Percentiles rank a stretch among this genome's conserved stretches.
These are phyloP conservation scores for Aspergillus bertholletiae DNA, from an alignment of 495 filamentous ascomycete genomes.

Conservation along the genomic window DNA sequence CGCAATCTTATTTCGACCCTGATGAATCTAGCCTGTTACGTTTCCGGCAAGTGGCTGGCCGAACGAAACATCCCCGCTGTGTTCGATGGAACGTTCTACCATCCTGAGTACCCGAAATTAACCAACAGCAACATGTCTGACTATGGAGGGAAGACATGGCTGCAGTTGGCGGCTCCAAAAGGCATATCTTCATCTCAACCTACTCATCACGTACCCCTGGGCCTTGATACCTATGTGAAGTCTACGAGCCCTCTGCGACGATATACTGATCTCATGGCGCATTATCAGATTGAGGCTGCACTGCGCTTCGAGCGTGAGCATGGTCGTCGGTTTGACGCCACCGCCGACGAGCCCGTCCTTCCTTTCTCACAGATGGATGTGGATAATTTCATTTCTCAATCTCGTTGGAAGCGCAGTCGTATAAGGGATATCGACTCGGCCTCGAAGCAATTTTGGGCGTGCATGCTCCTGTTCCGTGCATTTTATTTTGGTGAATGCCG, in stretches of 20 bases:
- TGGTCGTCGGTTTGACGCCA: constrained; percentile 49
- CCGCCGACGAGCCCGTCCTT: constrained; percentile 41
- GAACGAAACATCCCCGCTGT: constrained; percentile 74
- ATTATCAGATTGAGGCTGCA: constrained; percentile 89
- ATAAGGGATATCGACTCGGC: constrained; percentile 31
- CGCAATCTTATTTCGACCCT: constrained; percentile 52
- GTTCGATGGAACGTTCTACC: constrained; percentile 65
- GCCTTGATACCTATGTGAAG: constrained; percentile 68
- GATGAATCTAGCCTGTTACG: constrained; percentile 77
- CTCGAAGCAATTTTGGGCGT: constrained; percentile 57
- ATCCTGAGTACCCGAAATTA: constrained; percentile 49
- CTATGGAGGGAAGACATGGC: constrained; percentile 30
- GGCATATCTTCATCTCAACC: constrained; percentile 47
- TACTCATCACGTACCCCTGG: constrained; percentile 56
- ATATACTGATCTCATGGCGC: constrained; percentile 76
- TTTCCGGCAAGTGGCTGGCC: constrained; percentile 69
- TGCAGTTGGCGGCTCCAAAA: constrained; percentile 41
- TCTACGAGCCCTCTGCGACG: constrained; percentile 84
- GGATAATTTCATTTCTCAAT: constrained; percentile 38
- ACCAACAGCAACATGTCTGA: constrained; percentile 32
- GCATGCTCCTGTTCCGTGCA: constrained; percentile 69
- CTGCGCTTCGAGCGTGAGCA: constrained; percentile 63
- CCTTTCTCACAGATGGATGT: constrained; percentile 61
- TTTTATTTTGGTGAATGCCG: constrained; percentile 66
- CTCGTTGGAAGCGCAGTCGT: constrained; percentile 29